Evolutionary conservation across 768 basidiomycete genomes (phyloP), one percentile per base, ranked within the genome.

Genomic region (Hypsizygus marmoreus): DNA sequence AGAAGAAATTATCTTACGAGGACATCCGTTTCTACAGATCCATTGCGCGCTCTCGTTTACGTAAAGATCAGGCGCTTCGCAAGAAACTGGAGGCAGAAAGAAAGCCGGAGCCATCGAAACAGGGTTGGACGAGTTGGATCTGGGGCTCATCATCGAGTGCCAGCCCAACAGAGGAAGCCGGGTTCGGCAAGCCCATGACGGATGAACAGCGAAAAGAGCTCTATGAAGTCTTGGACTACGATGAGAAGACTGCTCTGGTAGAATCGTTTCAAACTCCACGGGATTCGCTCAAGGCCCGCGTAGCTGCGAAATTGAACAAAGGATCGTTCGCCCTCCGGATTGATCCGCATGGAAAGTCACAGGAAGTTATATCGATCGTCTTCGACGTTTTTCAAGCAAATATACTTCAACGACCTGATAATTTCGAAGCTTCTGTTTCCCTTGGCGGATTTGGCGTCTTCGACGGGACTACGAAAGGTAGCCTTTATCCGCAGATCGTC

Each of bases 11-110:
- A 22, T 77, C 84, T 0, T 98, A 97, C 55, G 92, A 95, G 64
- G 97, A 98, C 58, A 85, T 99, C 40, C 86, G 95, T 3, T 97
- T 97, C 68, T 99, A 98, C 69, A 84, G 97, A 24, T 97, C 94
- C 3, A 91, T 98, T 49, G 91, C 93, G 0, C 84, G 91, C 20
- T 92, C 92, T 2, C 83, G 83, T 53, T 73, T 95, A 12, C 83
- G 86, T 56, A 93, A 97, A 63, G 93, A 98, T 57, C 74, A 81
- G 16, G 89, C 82, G 2, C 69, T 86, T 26, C 78, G 79, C 55
- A 84, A 82, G 57, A 65, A 77, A 30, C 76, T 91, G 43, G 87
- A 90, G 57, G 83, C 84, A 40, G 80, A 83, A 58, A 76, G 76
- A 60, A 74, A 76, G 45, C 73, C 76, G 47, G 73, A 79, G 46